These are phyloP conservation scores for Elongisporangium prolatum DNA, from an alignment of 352 stramenopile species.

Conservation along the genomic window DNA sequence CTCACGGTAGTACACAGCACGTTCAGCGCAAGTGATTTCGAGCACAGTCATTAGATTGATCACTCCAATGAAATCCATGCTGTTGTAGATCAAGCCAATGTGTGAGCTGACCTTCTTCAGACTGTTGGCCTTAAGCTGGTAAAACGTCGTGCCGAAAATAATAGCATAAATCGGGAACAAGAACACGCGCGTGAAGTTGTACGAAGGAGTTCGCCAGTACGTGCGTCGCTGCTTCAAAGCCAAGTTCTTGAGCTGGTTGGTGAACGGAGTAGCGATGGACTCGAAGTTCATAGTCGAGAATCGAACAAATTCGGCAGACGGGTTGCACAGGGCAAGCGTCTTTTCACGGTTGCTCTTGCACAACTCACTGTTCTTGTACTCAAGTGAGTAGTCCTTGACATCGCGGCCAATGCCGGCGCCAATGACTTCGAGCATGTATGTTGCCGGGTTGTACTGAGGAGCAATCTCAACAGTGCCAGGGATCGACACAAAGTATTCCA, in stretches of 20 bases:
- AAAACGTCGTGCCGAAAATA: conserved; percentile 58
- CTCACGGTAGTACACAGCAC: conserved; percentile 58
- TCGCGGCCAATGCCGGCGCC: conserved; percentile 55
- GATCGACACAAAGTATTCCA: conserved; percentile 85
- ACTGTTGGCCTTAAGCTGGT: conserved; percentile 27
- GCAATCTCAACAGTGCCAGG: conserved; percentile 65
- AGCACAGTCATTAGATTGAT: conserved; percentile 58
- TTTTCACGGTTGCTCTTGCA: conserved; percentile 20
- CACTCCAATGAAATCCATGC: conserved; percentile 59
- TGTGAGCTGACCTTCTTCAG: conserved; percentile 50
- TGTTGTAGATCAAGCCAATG: conserved; percentile 63
- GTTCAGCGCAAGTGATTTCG: conserved; percentile 47
- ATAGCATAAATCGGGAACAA: conserved; percentile 43
- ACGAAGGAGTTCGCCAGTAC: conserved; percentile 49
- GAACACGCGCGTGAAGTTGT: conserved; percentile 50
- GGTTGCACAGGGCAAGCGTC: conserved; percentile 16
- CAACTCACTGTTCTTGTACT: conserved; percentile 41
- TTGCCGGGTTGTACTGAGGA: conserved; percentile 85
- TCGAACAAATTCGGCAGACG: conserved; percentile 22
- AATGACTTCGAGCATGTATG: conserved; percentile 87
- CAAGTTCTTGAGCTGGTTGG: conserved; percentile 29
- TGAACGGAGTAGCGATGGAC: conserved; percentile 33
- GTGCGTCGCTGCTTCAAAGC: conserved; percentile 33
- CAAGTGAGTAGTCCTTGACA: conserved; percentile 45
- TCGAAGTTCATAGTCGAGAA: conserved; percentile 46